phyloP scores from a whole-genome alignment of 495 filamentous ascomycete genomes.

The Staphylotrichum tortipilum region DNA sequence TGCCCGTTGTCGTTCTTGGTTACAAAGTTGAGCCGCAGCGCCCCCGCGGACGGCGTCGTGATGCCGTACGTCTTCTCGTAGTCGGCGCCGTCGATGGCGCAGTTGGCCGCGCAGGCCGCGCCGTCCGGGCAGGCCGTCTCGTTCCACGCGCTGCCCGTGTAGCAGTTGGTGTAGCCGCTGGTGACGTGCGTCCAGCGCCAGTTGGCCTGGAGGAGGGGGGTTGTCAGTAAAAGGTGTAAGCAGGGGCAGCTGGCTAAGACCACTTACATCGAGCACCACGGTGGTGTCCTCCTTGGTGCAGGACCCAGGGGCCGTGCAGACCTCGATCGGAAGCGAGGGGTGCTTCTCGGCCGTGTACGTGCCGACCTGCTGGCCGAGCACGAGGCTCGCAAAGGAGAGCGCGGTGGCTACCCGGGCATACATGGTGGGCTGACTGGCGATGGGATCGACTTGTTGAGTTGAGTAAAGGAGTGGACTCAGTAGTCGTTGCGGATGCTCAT shows the following conservation, averaged over 20 bases:
- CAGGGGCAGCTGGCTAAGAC: background rate
- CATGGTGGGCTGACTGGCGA: too few species aligned
- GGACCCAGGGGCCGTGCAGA: conserved; percentile 41
- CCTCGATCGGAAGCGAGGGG: conserved; percentile 47
- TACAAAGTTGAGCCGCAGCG: conserved; percentile 52
- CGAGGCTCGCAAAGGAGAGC: conserved; percentile 28
- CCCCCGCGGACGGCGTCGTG: conserved; percentile 42
- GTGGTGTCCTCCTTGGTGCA: conserved; percentile 44
- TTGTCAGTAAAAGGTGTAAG: background rate
- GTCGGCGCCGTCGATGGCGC: conserved; percentile 56
- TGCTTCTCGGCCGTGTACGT: conserved; percentile 45
- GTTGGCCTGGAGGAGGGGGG: conserved; percentile 34
- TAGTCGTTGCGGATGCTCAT: background rate
- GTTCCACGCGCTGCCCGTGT: conserved; percentile 53
- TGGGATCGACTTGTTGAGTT: background rate
- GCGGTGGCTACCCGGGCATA: conserved; percentile 16
- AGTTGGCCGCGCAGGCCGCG: conserved; percentile 47
- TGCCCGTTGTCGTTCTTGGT: conserved; percentile 38
- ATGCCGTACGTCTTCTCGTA: conserved; percentile 54
- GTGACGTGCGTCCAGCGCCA: conserved; percentile 59
- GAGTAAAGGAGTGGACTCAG: background rate
- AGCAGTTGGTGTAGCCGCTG: conserved; percentile 54
- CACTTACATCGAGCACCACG: conserved; percentile 46
- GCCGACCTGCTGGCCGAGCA: conserved; percentile 44
- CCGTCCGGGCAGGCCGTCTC: conserved; percentile 44